Evolutionary conservation across 768 basidiomycete species (phyloP).

Genomic region (Phaeotremella skinneri): DNA sequence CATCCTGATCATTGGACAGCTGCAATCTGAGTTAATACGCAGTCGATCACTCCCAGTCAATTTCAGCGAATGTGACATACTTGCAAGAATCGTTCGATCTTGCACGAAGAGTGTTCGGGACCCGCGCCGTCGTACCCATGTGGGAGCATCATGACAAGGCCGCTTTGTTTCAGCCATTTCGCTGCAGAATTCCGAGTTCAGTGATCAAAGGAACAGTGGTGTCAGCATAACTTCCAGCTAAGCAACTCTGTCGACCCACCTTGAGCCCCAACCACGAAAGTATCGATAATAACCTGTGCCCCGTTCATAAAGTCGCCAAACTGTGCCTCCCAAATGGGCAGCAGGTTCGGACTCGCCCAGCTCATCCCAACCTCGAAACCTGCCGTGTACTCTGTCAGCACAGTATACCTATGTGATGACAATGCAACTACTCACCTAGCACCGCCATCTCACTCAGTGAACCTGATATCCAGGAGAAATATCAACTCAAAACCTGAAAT

Average conservation of each 20-base stretch:
- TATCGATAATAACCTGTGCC: conserved; percentile 84
- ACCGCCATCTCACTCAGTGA: conserved; percentile 87
- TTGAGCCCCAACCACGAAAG: conserved; percentile 78
- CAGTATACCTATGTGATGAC: not conserved
- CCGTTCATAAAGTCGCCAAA: conserved; percentile 95
- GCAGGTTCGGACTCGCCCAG: conserved; percentile 76
- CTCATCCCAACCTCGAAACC: conserved; percentile 88
- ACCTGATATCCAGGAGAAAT: conserved; percentile 55
- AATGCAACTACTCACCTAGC: conserved; percentile 60
- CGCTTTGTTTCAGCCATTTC: conserved; percentile 92
- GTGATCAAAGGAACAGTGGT: conserved; percentile 1
- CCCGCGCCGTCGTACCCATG: conserved; percentile 90
- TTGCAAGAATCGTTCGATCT: conserved; percentile 88
- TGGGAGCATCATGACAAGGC: conserved; percentile 77
- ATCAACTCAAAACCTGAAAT: not conserved
- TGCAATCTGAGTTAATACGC: too few species aligned
- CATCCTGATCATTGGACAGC: conserved; percentile 73
- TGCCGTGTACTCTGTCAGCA: not conserved
- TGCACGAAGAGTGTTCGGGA: conserved; percentile 85
- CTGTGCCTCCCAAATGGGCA: conserved; percentile 93
- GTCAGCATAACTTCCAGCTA: not conserved
- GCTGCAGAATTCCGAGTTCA: conserved; percentile 55
- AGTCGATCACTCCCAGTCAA: too few species aligned
- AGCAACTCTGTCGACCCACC: conserved; percentile 57
- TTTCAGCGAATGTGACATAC: conserved; percentile 51